phyloP scores from a whole-genome alignment of 176 grass and related monocot species.

The Saccharum spontaneum region DNA sequence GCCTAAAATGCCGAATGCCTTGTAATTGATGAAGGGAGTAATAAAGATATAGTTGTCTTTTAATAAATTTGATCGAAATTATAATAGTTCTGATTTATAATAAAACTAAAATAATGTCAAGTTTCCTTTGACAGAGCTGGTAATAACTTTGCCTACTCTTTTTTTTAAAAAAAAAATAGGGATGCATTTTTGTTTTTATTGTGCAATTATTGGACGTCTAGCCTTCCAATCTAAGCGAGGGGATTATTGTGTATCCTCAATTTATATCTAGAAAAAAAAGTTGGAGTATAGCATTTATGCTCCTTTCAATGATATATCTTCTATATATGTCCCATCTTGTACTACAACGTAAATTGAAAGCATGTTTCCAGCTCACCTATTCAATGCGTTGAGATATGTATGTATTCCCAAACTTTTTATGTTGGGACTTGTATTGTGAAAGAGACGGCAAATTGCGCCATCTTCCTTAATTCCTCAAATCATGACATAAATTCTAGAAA shows the following conservation, averaged over 20 bases:
- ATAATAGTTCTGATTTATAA: too few species aligned
- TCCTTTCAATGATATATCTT: not conserved
- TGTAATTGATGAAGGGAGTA: too few species aligned
- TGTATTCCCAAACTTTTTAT: not conserved
- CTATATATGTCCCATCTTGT: not conserved
- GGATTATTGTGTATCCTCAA: not conserved
- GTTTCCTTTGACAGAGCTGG: not conserved
- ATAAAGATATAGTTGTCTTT: too few species aligned
- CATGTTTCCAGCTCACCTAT: not conserved
- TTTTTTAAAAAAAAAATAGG: not conserved
- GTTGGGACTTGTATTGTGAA: too few species aligned
- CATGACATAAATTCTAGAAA: too few species aligned
- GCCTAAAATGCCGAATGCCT: too few species aligned
- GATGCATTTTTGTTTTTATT: not conserved
- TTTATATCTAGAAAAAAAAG: not conserved
- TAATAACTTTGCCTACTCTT: not conserved
- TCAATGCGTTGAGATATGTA: not conserved
- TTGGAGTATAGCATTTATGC: not conserved
- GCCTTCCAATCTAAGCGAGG: not conserved
- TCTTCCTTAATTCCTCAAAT: too few species aligned
- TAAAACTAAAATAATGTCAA: not conserved
- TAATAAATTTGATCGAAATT: too few species aligned
- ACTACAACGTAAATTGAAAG: not conserved
- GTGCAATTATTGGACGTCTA: not conserved
- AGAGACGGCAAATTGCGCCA: too few species aligned